These are phyloP conservation scores for Avena eriantha DNA, from an alignment of 176 grass and related monocot species.

Conservation along the genomic window DNA sequence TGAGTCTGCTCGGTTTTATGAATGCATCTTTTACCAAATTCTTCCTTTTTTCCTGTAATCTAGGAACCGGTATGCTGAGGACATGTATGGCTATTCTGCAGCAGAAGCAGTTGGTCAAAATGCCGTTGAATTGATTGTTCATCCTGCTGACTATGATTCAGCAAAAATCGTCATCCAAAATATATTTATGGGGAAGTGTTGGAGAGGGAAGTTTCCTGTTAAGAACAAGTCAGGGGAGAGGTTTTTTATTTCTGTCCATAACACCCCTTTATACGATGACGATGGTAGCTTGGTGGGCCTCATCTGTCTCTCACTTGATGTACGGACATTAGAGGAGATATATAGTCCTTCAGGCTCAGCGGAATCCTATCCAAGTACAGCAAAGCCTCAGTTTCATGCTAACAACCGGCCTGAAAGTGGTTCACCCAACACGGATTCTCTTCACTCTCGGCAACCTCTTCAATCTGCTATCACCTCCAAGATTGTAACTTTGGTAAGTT, in stretches of 20 bases:
- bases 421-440: conserved; percentile 37
- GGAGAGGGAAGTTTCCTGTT: conserved; percentile 87
- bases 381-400: conserved; percentile 28
- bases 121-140: conserved; percentile 63
- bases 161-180: conserved; percentile 61
- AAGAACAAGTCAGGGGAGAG: conserved; percentile 75
- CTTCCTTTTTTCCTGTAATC: conserved; percentile 7
- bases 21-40: neutral
- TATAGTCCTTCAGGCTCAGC: conserved; percentile 38
- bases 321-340: conserved; percentile 56
- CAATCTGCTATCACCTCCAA: conserved; percentile 74
- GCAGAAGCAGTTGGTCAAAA: conserved; percentile 77
- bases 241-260: conserved; percentile 64
- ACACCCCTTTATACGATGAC: conserved; percentile 89
- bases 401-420: conserved; percentile 24
- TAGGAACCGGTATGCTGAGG: conserved; percentile 85
- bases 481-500: conserved; percentile 74
- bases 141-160: conserved; percentile 52
- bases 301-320: conserved; percentile 79
- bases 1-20: neutral
- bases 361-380: conserved; percentile 20
- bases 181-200: conserved; percentile 76
- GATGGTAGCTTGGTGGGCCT: conserved; percentile 79
- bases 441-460: conserved; percentile 46
- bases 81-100: conserved; percentile 72